These are phyloP conservation scores for Chenopodium berlandieri DNA, from an alignment of 148 eudicot genomes.

Conservation along the genomic window DNA sequence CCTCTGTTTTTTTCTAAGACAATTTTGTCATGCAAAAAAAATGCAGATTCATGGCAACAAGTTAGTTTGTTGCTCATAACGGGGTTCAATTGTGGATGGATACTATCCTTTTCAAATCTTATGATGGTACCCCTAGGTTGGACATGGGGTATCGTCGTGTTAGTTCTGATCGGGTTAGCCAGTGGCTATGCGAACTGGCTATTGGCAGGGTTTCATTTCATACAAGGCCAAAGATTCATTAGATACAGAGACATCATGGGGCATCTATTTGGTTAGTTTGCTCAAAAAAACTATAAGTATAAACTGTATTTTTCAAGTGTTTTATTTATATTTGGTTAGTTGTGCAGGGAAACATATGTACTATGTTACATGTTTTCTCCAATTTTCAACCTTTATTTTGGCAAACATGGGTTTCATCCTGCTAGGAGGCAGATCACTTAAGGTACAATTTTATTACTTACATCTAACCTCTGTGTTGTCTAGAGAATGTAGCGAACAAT, in stretches of 20 bases:
- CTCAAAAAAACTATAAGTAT: neutral
- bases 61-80: conserved; percentile 48
- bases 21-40: neutral
- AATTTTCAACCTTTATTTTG: conserved; percentile 40
- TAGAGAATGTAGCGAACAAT: too few species aligned
- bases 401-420: conserved; percentile 63
- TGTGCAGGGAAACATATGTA: conserved; percentile 50
- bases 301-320: neutral
- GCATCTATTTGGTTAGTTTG: conserved; percentile 38
- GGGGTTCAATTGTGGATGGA: conserved; percentile 50
- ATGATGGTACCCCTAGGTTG: conserved; percentile 56
- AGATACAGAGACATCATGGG: conserved; percentile 61
- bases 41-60: conserved; percentile 58
- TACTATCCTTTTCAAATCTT: conserved; percentile 51
- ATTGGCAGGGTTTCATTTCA: conserved; percentile 50
- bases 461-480: neutral
- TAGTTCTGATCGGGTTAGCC: conserved; percentile 37
- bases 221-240: conserved; percentile 53
- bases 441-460: conserved; percentile 1
- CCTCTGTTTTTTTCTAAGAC: neutral
- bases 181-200: conserved; percentile 54
- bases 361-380: conserved; percentile 53
- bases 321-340: neutral
- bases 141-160: conserved; percentile 47
- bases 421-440: conserved; percentile 59